phyloP scores from a whole-genome alignment of 768 basidiomycete genomes.

The Phanerochaete sordida region DNA sequence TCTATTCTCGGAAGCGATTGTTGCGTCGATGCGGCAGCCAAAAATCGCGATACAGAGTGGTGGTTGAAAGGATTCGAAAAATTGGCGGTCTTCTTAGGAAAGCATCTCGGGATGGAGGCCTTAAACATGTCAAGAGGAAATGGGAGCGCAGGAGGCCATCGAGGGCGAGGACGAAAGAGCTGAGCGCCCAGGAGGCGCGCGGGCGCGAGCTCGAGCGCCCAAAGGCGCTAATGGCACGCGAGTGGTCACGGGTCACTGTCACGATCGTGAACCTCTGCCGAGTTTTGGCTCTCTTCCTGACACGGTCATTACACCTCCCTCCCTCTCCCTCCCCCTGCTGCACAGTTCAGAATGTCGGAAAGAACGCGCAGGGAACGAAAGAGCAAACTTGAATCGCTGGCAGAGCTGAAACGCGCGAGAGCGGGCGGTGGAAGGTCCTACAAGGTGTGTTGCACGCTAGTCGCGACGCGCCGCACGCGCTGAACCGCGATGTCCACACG shows the following conservation, averaged over 20 bases:
- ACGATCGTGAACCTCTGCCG: not conserved
- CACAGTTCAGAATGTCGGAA: constrained; percentile 22
- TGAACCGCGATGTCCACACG: constrained; percentile 7
- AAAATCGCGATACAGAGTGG: constrained; percentile 16
- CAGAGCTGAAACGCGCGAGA: constrained; percentile 56
- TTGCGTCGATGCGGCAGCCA: constrained; percentile 18
- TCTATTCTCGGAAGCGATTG: constrained; percentile 18
- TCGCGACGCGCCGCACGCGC: constrained; percentile 4
- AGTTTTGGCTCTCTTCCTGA: not conserved
- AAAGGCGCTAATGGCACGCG: not conserved
- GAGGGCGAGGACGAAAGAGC: not conserved
- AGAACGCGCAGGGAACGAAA: constrained; percentile 23
- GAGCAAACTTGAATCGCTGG: constrained; percentile 42
- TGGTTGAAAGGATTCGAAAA: constrained; percentile 12
- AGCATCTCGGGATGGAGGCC: not conserved
- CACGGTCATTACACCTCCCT: not conserved
- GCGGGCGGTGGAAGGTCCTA: constrained; percentile 55
- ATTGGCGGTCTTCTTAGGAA: not conserved
- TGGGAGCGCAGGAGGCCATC: not conserved
- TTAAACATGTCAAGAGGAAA: not conserved
- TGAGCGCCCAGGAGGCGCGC: too few relatives aligned
- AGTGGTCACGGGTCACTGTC: not conserved
- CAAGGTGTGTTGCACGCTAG: constrained; percentile 43
- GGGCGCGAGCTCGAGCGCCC: too few relatives aligned
- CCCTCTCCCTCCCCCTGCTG: not conserved